A percentile compares a stretch with the other conserved stretches of the same genome.
Evolutionary conservation across 192 early-diverging fungal genomes (phyloP).

Genomic region (Gigaspora rosea): DNA sequence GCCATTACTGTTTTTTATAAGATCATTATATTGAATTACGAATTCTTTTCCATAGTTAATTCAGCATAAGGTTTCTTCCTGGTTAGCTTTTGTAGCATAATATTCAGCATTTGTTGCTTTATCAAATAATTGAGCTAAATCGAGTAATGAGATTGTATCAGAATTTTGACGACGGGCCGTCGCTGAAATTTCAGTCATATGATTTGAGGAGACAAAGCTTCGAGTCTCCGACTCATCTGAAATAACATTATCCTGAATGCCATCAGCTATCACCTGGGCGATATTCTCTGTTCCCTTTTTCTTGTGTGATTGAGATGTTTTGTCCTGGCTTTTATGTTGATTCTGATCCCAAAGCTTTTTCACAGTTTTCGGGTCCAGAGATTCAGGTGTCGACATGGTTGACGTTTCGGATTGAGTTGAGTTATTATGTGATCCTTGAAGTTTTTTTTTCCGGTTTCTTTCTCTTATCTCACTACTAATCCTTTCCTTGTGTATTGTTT

Average conservation of each 20-base stretch:
- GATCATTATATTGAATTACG: slow-evolving; percentile 27
- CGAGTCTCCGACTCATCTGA: no score
- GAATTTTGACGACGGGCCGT: no score
- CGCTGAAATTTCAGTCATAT: no score
- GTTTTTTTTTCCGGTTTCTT: slow-evolving; percentile 7
- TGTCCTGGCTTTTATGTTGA: slow-evolving; percentile 13
- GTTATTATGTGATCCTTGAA: slow-evolving; percentile 2
- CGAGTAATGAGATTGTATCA: no score
- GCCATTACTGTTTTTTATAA: slow-evolving; percentile 22
- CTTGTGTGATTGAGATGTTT: slow-evolving; percentile 3
- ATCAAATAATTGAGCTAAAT: no score
- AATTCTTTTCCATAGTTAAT: slow-evolving; percentile 26
- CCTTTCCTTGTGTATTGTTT: slow-evolving; percentile 10
- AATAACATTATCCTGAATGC: no score
- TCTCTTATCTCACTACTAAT: slow-evolving; percentile 12
- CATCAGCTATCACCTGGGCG: no score
- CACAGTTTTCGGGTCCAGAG: slow-evolving; percentile 16
- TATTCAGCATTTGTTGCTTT: no score
- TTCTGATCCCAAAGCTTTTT: slow-evolving; percentile 11
- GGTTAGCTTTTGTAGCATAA: no score
- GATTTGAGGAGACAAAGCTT: no score
- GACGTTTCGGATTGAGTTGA: not conserved
- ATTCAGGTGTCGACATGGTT: slow-evolving; percentile 9
- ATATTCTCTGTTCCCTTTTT: slow-evolving; percentile 1
- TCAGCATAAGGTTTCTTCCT: no score